Conservation (phyloP, 2,329 filamentous ascomycete genomes). For the Penicillium sp. region DNA sequence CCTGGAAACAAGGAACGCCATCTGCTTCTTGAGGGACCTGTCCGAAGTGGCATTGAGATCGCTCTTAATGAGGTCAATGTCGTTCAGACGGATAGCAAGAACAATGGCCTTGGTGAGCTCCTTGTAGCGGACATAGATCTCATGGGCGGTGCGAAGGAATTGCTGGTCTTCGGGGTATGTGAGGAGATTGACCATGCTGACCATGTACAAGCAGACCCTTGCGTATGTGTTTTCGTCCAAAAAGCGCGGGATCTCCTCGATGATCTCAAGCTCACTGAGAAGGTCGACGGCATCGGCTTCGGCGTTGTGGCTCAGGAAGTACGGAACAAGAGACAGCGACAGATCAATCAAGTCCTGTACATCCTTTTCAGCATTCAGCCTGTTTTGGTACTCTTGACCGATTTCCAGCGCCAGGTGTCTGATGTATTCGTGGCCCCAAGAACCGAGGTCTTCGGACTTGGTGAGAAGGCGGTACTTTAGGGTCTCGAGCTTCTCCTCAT, state of each 20-base stretch:
- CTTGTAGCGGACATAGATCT: constrained; percentile 87
- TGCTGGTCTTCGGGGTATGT: constrained; percentile 96
- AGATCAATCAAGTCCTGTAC: constrained; percentile 78
- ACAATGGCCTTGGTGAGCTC: constrained; percentile 89
- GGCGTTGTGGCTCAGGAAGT: constrained; percentile 93
- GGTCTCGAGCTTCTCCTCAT: constrained; percentile 90
- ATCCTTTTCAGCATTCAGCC: constrained; percentile 74
- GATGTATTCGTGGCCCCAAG: constrained; percentile 98
- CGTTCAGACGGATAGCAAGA: constrained; percentile 85
- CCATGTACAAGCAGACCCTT: constrained; percentile 92
- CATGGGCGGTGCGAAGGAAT: constrained; percentile 84
- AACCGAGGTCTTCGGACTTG: constrained; percentile 82
- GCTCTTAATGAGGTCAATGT: constrained; percentile 68
- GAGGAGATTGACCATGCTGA: constrained; percentile 94
- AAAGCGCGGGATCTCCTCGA: constrained; percentile 78
- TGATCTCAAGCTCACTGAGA: constrained; percentile 94
- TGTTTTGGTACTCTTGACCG: constrained; percentile 83
- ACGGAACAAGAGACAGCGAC: constrained; percentile 73
- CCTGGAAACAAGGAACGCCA: constrained; percentile 83
- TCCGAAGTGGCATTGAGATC: constrained; percentile 76
- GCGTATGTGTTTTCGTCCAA: constrained; percentile 90
- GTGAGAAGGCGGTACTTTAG: constrained; percentile 89
- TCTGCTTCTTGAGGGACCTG: constrained; percentile 76
- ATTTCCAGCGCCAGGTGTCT: constrained; percentile 92
- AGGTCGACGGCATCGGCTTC: constrained; percentile 96